Conservation (phyloP, 1,139 yeast genomes). For the Candida glucosophila region DNA sequence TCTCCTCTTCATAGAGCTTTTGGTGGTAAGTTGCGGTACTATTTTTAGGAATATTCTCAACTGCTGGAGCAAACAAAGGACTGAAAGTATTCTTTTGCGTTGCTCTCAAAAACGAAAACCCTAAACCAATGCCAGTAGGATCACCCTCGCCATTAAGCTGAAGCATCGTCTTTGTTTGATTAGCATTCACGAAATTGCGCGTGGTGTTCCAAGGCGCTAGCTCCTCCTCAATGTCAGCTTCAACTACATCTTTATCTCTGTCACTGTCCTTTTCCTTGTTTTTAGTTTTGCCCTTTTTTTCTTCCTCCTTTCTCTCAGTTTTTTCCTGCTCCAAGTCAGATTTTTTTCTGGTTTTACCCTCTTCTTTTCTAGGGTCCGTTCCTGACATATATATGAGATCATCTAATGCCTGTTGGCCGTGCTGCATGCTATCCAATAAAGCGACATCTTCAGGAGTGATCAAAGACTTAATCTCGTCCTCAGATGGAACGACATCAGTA, state of each 20-base stretch:
- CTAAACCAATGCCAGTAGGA: slow-evolving; percentile 87
- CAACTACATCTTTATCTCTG: slow-evolving; percentile 22
- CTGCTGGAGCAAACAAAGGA: slow-evolving; percentile 46
- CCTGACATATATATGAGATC: slow-evolving; percentile 54
- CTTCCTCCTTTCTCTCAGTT: slow-evolving; percentile 8
- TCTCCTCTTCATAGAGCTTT: slow-evolving; percentile 85
- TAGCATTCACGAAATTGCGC: slow-evolving; percentile 83
- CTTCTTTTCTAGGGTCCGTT: slow-evolving; percentile 18
- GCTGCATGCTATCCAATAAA: slow-evolving; percentile 85
- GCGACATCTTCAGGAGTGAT: slow-evolving; percentile 90
- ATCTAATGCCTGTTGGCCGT: slow-evolving; percentile 77
- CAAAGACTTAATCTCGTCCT: slow-evolving; percentile 75
- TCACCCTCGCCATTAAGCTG: slow-evolving; percentile 97
- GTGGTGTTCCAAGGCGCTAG: slow-evolving; percentile 92
- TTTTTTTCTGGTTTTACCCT: slow-evolving; percentile 10
- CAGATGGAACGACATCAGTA: slow-evolving; percentile 57
- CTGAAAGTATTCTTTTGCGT: slow-evolving; percentile 94
- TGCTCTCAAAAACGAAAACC: slow-evolving; percentile 80
- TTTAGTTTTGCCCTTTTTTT: slow-evolving; percentile 11
- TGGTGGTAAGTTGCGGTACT: slow-evolving; percentile 71
- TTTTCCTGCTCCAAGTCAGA: too few relatives aligned
- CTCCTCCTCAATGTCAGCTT: slow-evolving; percentile 66
- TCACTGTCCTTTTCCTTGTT: slow-evolving; percentile 15
- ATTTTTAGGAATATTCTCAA: slow-evolving; percentile 36
- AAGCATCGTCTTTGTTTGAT: slow-evolving; percentile 95